Conservation (phyloP, 768 basidiomycete genomes). For the Amanita jacksonii region DNA sequence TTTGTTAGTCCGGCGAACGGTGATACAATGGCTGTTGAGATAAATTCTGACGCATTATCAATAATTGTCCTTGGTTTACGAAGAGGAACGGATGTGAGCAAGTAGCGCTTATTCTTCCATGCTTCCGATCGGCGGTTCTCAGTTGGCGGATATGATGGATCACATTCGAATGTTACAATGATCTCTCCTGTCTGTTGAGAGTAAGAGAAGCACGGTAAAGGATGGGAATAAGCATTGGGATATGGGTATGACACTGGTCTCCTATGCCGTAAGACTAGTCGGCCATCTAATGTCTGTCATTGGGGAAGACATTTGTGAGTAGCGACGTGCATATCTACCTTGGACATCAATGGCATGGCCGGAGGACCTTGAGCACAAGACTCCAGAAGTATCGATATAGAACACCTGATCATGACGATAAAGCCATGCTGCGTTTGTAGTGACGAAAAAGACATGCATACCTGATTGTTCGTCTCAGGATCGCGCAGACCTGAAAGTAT, state of each 20-base stretch:
- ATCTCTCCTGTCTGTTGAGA: slow-evolving; percentile 46
- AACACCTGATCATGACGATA: slow-evolving; percentile 77
- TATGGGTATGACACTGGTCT: slow-evolving; percentile 69
- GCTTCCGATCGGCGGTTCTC: slow-evolving; percentile 24
- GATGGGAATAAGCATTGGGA: slow-evolving; percentile 71
- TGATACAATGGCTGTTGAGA: slow-evolving; percentile 37
- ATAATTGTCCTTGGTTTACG: slow-evolving; percentile 60
- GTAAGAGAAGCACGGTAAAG: slow-evolving; percentile 63
- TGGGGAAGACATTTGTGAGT: background rate
- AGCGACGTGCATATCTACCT: slow-evolving; percentile 35
- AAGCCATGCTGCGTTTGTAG: too few species aligned
- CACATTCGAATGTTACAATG: slow-evolving; percentile 45
- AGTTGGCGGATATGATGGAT: slow-evolving; percentile 52
- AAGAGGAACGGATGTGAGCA: slow-evolving; percentile 57
- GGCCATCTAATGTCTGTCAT: slow-evolving; percentile 36
- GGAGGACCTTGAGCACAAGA: slow-evolving; percentile 65
- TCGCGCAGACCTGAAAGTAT: too few species aligned
- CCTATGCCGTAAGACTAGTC: slow-evolving; percentile 65
- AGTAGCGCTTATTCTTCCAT: slow-evolving; percentile 53
- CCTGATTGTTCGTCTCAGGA: slow-evolving; percentile 70
- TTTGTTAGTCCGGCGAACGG: slow-evolving; percentile 42
- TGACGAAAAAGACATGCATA: slow-evolving; percentile 20
- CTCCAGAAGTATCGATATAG: slow-evolving; percentile 72
- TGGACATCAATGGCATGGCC: slow-evolving; percentile 82
- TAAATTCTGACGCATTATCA: slow-evolving; percentile 59